These are phyloP conservation scores for Kodamaea lidongshanica DNA, from an alignment of 805 yeast genomes.

Conservation along the genomic window DNA sequence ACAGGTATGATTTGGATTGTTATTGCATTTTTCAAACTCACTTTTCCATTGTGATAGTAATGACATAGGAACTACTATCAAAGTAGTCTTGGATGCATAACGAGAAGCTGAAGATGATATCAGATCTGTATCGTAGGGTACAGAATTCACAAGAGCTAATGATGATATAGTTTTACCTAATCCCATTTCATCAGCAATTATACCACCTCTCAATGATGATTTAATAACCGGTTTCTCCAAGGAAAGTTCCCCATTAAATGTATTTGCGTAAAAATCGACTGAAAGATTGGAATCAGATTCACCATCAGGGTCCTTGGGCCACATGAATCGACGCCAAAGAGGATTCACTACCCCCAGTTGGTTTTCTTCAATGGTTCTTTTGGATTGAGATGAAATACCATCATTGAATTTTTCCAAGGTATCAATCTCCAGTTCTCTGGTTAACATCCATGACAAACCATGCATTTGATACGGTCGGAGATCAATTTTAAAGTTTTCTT, in stretches of 20 bases:
- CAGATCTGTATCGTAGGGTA: conserved; percentile 44
- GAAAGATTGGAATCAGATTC: conserved; percentile 4
- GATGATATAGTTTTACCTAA: conserved; percentile 89
- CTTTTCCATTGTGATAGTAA: conserved; percentile 85
- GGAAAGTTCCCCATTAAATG: conserved; percentile 76
- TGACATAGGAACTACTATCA: conserved; percentile 87
- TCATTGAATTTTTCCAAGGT: conserved; percentile 28
- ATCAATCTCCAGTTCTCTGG: conserved; percentile 62
- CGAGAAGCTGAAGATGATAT: conserved; percentile 12
- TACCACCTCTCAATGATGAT: conserved; percentile 68
- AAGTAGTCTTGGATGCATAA: conserved; percentile 69
- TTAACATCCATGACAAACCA: conserved; percentile 87
- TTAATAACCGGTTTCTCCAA: conserved; percentile 58
- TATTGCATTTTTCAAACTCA: conserved; percentile 61
- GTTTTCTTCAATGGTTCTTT: conserved; percentile 17
- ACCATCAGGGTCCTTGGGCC: conserved; percentile 57
- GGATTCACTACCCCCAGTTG: conserved; percentile 67
- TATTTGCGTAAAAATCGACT: conserved; percentile 59
- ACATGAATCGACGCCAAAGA: conserved; percentile 69
- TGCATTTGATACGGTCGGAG: conserved; percentile 77
- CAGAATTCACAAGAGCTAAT: conserved; percentile 62
- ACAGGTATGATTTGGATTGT: conserved; percentile 38
- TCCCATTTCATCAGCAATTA: conserved; percentile 96
- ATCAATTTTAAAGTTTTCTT: conserved; percentile 45
- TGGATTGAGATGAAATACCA: conserved; percentile 24